These are phyloP conservation scores for Talaromyces borbonicus DNA, from an alignment of 495 filamentous ascomycete species.

Conservation along the genomic window DNA sequence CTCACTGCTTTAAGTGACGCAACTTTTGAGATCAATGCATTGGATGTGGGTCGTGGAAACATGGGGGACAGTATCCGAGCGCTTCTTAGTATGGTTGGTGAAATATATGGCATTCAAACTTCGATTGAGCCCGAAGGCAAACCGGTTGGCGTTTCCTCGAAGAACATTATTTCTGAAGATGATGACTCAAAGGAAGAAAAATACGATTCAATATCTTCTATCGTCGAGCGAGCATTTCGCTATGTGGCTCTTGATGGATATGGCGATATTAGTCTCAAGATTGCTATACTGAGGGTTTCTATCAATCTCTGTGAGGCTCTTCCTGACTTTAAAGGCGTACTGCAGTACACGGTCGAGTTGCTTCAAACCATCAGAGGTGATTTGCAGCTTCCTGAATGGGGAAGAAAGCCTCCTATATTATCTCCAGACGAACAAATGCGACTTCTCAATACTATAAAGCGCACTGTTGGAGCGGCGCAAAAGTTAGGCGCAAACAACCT, in stretches of 20 bases:
- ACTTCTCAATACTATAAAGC: conserved; percentile 69
- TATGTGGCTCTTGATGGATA: conserved; percentile 31
- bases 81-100: conserved; percentile 44
- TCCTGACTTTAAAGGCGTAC: conserved; percentile 80
- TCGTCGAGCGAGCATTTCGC: conserved; percentile 34
- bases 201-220: conserved; percentile 33
- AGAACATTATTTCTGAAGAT: not conserved
- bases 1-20: conserved; percentile 52
- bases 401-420: conserved; percentile 48
- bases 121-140: conserved; percentile 29
- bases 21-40: conserved; percentile 46
- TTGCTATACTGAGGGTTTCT: conserved; percentile 73
- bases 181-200: conserved; percentile 9
- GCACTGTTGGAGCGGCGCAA: conserved; percentile 65
- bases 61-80: conserved; percentile 62
- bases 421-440: conserved; percentile 75
- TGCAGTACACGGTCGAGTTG: conserved; percentile 75
- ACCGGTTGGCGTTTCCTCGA: conserved; percentile 12
- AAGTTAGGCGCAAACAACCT: conserved; percentile 60
- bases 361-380: conserved; percentile 67
- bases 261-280: conserved; percentile 54
- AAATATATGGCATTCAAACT: conserved; percentile 38
- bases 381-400: conserved; percentile 51
- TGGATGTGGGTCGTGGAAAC: conserved; percentile 67
- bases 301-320: conserved; percentile 89